phyloP scores from a whole-genome alignment of 192 early-diverging fungal genomes.

The Obelidium mucronatum region DNA sequence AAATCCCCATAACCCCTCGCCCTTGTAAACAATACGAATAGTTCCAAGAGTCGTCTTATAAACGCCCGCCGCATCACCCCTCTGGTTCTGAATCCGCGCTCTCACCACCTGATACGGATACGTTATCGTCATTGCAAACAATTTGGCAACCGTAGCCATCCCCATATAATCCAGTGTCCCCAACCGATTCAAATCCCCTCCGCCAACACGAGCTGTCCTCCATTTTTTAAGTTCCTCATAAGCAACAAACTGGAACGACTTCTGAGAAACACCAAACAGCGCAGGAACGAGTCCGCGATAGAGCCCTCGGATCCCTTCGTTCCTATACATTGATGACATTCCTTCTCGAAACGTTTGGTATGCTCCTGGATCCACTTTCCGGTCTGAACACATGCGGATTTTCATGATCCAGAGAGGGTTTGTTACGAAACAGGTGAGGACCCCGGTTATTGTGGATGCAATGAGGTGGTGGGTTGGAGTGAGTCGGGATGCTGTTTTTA shows the following conservation, averaged over 20 bases:
- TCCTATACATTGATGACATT: slow-evolving; percentile 70
- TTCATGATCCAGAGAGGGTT: slow-evolving; percentile 98
- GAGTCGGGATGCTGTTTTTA: slow-evolving; percentile 41
- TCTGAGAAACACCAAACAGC: slow-evolving; percentile 90
- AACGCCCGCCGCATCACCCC: slow-evolving; percentile 12
- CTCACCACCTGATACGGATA: slow-evolving; percentile 94
- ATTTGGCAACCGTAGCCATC: slow-evolving; percentile 87
- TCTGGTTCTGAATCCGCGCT: slow-evolving; percentile 71
- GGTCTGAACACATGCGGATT: slow-evolving; percentile 74
- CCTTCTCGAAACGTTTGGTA: slow-evolving; percentile 60
- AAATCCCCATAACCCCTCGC: slow-evolving; percentile 81
- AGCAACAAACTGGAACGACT: slow-evolving; percentile 96
- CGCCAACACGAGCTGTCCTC: not conserved
- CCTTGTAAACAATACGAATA: not conserved
- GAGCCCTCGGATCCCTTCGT: slow-evolving; percentile 86
- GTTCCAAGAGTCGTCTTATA: slow-evolving; percentile 14
- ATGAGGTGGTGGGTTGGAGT: slow-evolving; percentile 80
- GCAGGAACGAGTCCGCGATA: slow-evolving; percentile 94
- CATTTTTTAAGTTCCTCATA: slow-evolving; percentile 94
- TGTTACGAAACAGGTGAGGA: slow-evolving; percentile 83
- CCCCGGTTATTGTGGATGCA: slow-evolving; percentile 80
- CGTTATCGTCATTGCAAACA: slow-evolving; percentile 81
- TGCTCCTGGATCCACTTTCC: slow-evolving; percentile 43
- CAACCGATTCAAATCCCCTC: slow-evolving; percentile 28
- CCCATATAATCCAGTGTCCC: slow-evolving; percentile 76